Percentiles rank a stretch among this genome's conserved stretches.
Evolutionary conservation across 768 basidiomycete genomes (phyloP).

Genomic region (Lentinula aciculospora): DNA sequence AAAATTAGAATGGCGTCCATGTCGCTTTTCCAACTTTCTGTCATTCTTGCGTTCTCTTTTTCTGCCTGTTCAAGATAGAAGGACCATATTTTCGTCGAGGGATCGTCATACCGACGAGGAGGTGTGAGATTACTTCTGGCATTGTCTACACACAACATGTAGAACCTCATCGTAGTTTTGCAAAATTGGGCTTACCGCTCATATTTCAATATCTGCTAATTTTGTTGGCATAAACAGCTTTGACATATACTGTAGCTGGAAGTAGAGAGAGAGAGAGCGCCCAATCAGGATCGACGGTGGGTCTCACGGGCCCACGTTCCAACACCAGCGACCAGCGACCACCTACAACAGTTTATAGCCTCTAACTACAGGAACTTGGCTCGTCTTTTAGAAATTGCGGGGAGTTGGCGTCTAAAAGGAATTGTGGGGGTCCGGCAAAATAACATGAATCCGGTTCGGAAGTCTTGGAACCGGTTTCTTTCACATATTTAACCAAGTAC

Average conservation of each 20-base stretch:
- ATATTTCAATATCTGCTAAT: not conserved
- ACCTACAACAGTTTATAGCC: too few species aligned
- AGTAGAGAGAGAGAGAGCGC: not conserved
- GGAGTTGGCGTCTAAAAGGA: not conserved
- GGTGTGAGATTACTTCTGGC: not conserved
- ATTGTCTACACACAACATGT: not conserved
- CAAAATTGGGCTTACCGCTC: not conserved
- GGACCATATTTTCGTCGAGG: slow-evolving; percentile 32
- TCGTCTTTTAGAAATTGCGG: too few species aligned
- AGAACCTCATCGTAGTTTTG: too few species aligned
- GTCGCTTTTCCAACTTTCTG: slow-evolving; percentile 32
- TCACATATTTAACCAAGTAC: too few species aligned
- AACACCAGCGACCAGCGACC: too few species aligned
- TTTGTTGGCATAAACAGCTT: not conserved
- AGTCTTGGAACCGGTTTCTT: not conserved
- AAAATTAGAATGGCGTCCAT: slow-evolving; percentile 37
- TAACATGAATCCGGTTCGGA: not conserved
- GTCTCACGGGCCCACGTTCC: too few species aligned
- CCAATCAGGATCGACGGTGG: not conserved
- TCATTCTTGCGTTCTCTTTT: slow-evolving; percentile 24
- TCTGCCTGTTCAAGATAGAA: slow-evolving; percentile 29
- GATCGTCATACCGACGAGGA: slow-evolving; percentile 21
- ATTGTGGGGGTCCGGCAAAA: too few species aligned
- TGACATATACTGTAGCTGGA: not conserved
- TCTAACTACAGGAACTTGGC: too few species aligned